Evolutionary conservation across 2,329 filamentous ascomycete genomes (phyloP).

Genomic region (Colletotrichum sp.): DNA sequence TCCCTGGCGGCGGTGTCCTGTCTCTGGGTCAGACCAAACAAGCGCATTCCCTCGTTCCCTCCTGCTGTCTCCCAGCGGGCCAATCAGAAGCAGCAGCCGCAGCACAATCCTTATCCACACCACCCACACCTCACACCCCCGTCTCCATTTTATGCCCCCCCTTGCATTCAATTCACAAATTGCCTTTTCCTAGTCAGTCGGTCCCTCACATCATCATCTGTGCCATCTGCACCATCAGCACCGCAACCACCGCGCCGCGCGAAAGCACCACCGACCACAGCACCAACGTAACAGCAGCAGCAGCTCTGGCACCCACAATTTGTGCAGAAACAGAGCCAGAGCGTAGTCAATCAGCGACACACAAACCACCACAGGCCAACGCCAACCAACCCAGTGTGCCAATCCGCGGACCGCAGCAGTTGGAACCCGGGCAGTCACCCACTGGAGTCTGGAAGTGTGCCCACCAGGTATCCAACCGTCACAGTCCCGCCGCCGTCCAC

Average conservation of each 20-base stretch:
- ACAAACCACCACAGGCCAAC: not conserved
- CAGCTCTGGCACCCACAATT: not conserved
- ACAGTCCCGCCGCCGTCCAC: not conserved
- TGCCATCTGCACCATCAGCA: not conserved
- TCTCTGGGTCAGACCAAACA: conserved; percentile 18
- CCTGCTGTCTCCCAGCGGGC: not conserved
- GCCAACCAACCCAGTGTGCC: not conserved
- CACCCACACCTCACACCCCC: conserved; percentile 6
- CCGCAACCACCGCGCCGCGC: not conserved
- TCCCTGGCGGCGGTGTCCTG: conserved; percentile 9
- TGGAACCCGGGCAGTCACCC: not conserved
- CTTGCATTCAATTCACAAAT: conserved; percentile 21
- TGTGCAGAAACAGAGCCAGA: not conserved
- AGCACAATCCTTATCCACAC: not conserved
- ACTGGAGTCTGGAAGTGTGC: not conserved
- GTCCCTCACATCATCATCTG: conserved; percentile 13
- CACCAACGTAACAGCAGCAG: not conserved
- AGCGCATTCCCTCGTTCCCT: conserved; percentile 7
- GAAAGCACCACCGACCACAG: not conserved
- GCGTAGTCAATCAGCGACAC: not conserved
- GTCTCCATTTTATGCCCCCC: conserved; percentile 9
- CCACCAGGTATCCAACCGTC: not conserved
- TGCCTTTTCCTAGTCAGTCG: conserved; percentile 21
- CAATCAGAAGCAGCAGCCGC: not conserved
- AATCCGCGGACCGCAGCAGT: not conserved